A percentile compares a stretch with the other conserved stretches of the same genome.
These are phyloP conservation scores for Neurospora terricola DNA, from an alignment of 495 filamentous ascomycete genomes.

Conservation along the genomic window DNA sequence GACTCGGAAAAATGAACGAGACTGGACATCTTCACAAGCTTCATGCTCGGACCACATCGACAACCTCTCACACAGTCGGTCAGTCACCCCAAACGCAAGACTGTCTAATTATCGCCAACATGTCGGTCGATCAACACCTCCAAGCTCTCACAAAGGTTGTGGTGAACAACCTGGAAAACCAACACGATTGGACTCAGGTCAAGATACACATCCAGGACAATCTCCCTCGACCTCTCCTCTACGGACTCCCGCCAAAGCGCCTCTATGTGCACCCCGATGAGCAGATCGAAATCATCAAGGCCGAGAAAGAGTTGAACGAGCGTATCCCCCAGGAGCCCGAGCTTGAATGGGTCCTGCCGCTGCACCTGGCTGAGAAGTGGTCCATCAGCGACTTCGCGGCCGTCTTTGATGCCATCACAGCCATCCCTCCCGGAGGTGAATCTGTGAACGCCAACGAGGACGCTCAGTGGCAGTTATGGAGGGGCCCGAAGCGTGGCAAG, in stretches of 20 bases:
- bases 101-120: constrained; percentile 3
- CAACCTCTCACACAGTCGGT: neutral
- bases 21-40: neutral
- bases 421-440: constrained; percentile 29
- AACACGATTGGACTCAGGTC: constrained; percentile 77
- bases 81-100: neutral
- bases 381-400: constrained; percentile 61
- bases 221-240: constrained; percentile 58
- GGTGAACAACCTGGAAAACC: constrained; percentile 70
- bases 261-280: constrained; percentile 92
- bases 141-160: constrained; percentile 54
- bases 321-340: constrained; percentile 42
- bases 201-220: constrained; percentile 42
- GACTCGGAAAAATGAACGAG: neutral
- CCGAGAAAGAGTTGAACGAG: constrained; percentile 28
- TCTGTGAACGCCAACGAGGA: constrained; percentile 11
- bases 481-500: constrained; percentile 46
- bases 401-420: constrained; percentile 67
- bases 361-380: constrained; percentile 73
- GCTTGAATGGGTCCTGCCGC: constrained; percentile 81
- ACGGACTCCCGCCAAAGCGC: constrained; percentile 76
- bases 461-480: constrained; percentile 27
- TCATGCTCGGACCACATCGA: neutral
- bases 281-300: constrained; percentile 67
- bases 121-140: constrained; percentile 14